Base-by-base conservation (phyloP, 495 filamentous ascomycete genomes). In the Talaromyces nanjingensis region DNA sequence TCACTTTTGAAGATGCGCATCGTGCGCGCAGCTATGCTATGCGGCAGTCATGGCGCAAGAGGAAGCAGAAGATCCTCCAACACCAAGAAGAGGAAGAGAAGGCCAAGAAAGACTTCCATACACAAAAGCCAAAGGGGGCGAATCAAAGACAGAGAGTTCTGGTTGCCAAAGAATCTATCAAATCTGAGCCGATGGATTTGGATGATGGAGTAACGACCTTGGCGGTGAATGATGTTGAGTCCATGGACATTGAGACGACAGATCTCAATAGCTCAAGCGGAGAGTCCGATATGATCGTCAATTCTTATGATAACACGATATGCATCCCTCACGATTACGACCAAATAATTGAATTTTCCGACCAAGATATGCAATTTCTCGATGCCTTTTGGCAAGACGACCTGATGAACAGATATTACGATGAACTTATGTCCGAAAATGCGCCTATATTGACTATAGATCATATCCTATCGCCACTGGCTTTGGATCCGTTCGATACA, bases 1-100 rank as follows among this genome's bases (percentile, higher is more conserved):
- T 59, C 11, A 34, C 57, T 0, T 59, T 37, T 31, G 27, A 59
- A 59, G 57, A 59, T 59, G 57, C 31, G 18, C 57, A 59, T 37
- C 57, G 57, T 22, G 65, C 69, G 9, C 69, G 71, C 39, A 73
- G 67, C 66, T 68, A 71, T 69, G 69, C 69, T 18, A 73, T 71
- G 71, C 63, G 64, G 1, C 67, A 68, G 45, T 69, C 71, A 57
- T 71, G 71, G 71, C 57, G 57, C 25, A 59, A 59, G 57, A 39
- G 57, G 57, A 71, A 64, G 34, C 63, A 65, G 39, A 67, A 69
- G 59, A 49, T 49, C 45, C 42, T 18, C 4, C 65, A 70, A 53
- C 47, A 39, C 11, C 67, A 57, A 57, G 69, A 68, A 45, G 60
- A 67, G 14, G 67, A 64, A 59, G 55, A 58, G 20, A 69, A 60